phyloP scores from a whole-genome alignment of 805 yeast species.

The Yamadazyma nakazawae region DNA sequence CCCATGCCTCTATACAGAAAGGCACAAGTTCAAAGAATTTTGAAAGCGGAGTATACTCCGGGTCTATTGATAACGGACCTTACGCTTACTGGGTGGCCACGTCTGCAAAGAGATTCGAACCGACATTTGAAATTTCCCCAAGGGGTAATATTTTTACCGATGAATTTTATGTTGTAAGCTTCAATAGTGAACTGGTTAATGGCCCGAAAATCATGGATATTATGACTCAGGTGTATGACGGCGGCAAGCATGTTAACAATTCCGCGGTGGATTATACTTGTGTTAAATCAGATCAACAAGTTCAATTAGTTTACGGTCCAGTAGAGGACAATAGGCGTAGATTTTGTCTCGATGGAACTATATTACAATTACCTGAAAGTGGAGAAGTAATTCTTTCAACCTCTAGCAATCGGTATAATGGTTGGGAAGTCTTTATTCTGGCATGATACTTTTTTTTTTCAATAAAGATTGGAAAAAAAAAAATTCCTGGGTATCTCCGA shows the following conservation, averaged over 20 bases:
- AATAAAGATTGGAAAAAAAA: background rate
- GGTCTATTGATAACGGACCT: constrained; percentile 25
- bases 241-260: constrained; percentile 53
- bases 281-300: constrained; percentile 12
- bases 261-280: constrained; percentile 44
- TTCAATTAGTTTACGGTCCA: background rate
- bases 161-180: constrained; percentile 45
- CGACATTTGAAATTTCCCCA: constrained; percentile 63
- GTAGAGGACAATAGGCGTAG: constrained; percentile 26
- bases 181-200: constrained; percentile 30
- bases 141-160: constrained; percentile 42
- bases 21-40: background rate
- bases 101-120: constrained; percentile 54
- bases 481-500: background rate
- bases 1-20: background rate
- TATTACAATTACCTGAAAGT: constrained; percentile 29
- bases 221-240: constrained; percentile 53
- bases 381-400: constrained; percentile 8
- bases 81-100: constrained; percentile 62
- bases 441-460: background rate
- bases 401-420: constrained; percentile 1
- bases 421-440: constrained; percentile 4
- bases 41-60: background rate
- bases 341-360: constrained; percentile 68
- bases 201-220: constrained; percentile 45